These are phyloP conservation scores for Mycena pura DNA, from an alignment of 768 basidiomycete genomes.

Conservation along the genomic window DNA sequence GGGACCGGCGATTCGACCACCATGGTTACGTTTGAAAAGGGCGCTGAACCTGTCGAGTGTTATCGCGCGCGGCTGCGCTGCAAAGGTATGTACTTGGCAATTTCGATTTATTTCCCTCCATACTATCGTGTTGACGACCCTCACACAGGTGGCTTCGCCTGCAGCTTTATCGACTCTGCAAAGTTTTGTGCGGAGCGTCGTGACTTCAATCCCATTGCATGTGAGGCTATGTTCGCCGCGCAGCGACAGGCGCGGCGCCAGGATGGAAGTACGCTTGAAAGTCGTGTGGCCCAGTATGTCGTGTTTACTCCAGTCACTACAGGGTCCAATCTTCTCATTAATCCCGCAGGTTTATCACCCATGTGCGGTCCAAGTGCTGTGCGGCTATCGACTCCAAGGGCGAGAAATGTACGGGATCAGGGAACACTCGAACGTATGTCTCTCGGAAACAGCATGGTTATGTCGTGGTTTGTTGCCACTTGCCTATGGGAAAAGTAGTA, in stretches of 20 bases:
- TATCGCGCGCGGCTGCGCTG: slow-evolving; percentile 3
- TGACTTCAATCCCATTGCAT: neutral
- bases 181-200: neutral
- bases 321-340: no score
- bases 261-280: slow-evolving; percentile 1
- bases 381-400: no score
- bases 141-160: neutral
- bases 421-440: no score
- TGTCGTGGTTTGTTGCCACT: no score
- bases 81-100: slow-evolving; percentile 1
- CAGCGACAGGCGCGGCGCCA: slow-evolving; percentile 4
- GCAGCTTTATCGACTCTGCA: neutral
- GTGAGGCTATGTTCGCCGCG: slow-evolving; percentile 8
- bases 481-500: no score
- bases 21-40: neutral
- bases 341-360: no score
- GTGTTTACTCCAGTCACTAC: no score
- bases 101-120: neutral
- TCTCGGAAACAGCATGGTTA: no score
- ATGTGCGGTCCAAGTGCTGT: no score
- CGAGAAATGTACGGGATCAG: no score
- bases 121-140: neutral
- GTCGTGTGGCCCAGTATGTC: neutral
- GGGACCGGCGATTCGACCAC: slow-evolving; percentile 1
- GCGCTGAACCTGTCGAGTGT: neutral